A percentile compares a stretch with the other conserved stretches of the same genome.
phyloP scores from a whole-genome alignment of 306 rosid species.

The Sicyos edulis region DNA sequence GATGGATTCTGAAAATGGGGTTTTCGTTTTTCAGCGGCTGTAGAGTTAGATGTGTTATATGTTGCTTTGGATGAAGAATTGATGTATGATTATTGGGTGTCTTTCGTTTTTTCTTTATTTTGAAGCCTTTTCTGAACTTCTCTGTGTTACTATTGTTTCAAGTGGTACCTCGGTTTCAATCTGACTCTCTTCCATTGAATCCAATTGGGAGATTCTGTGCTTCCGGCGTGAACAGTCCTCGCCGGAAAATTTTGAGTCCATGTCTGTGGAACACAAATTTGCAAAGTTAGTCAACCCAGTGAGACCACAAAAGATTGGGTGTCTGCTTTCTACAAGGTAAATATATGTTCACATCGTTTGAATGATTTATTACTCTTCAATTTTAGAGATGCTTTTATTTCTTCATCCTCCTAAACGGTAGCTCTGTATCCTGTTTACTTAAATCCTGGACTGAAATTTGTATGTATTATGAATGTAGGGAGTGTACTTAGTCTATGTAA shows the following conservation, averaged over 20 bases:
- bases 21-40: too few relatives aligned
- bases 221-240: constrained; percentile 15
- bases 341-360: not conserved
- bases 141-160: not conserved
- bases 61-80: not conserved
- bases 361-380: too few relatives aligned
- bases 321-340: constrained; percentile 10
- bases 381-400: not conserved
- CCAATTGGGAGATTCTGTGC: constrained; percentile 18
- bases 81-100: not conserved
- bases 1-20: not conserved
- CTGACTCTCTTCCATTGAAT: too few relatives aligned
- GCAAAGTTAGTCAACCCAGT: not conserved
- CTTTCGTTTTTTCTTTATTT: not conserved
- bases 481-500: not conserved
- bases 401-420: not conserved
- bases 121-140: not conserved
- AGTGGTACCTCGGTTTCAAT: too few relatives aligned
- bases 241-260: not conserved
- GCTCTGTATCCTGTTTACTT: not conserved
- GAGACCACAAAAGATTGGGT: not conserved
- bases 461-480: too few relatives aligned
- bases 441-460: not conserved
- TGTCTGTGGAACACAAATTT: constrained; percentile 13
- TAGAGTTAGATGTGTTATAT: too few relatives aligned